These are phyloP conservation scores for Bacidia gigantensis DNA, from an alignment of 495 filamentous ascomycete genomes.

Conservation along the genomic window DNA sequence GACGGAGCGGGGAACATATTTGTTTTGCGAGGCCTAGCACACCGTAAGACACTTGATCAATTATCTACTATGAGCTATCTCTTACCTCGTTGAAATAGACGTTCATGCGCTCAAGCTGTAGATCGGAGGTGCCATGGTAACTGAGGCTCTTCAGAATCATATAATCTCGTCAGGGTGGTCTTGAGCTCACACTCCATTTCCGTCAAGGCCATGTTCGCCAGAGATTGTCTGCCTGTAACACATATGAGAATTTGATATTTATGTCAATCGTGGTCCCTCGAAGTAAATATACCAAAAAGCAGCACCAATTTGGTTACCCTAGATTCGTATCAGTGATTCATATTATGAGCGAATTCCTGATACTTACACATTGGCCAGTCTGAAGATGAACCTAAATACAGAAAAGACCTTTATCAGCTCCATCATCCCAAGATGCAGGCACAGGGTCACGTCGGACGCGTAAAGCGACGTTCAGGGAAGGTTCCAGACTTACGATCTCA, in stretches of 20 bases:
- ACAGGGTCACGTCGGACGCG: conserved; percentile 20
- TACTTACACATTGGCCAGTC: conserved; percentile 95
- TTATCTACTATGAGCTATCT: conserved; percentile 5
- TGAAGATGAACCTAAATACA: conserved; percentile 80
- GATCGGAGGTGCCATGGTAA: conserved; percentile 94
- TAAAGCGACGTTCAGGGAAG: conserved; percentile 12
- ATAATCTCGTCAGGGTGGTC: background rate
- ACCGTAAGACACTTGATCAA: background rate
- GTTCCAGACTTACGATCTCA: conserved; percentile 66
- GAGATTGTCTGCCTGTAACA: conserved; percentile 77
- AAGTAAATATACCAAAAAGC: conserved; percentile 73
- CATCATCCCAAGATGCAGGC: conserved; percentile 25
- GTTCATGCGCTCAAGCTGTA: conserved; percentile 99
- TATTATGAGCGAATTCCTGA: conserved; percentile 5
- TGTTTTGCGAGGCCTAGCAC: conserved; percentile 76
- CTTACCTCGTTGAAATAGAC: conserved; percentile 99
- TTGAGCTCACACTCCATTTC: conserved; percentile 65
- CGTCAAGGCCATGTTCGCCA: conserved; percentile 97
- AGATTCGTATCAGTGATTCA: conserved; percentile 9
- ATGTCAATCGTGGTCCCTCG: background rate
- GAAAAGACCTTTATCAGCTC: conserved; percentile 22
- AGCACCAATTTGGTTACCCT: conserved; percentile 99
- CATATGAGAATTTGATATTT: conserved; percentile 9
- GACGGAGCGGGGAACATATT: conserved; percentile 98
- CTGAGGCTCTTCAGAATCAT: conserved; percentile 31